Evolutionary conservation across 1,284 basidiomycete species (phyloP).

Genomic region (Microbotryum intermedium): DNA sequence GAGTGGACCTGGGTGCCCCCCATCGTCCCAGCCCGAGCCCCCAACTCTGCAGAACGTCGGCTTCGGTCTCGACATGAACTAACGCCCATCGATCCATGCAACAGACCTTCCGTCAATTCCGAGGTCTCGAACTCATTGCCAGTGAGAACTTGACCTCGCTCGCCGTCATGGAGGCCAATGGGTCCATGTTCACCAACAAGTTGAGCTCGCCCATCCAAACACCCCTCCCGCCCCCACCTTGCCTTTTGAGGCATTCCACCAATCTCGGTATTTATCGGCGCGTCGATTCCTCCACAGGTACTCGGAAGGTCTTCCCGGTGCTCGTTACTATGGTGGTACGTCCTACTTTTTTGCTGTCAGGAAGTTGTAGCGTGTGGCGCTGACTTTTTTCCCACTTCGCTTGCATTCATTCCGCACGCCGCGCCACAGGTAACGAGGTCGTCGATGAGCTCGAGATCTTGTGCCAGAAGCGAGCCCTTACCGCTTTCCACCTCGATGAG

Average conservation of each 20-base stretch:
- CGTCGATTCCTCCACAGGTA: conserved; percentile 24
- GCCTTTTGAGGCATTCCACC: background rate
- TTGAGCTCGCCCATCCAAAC: conserved; percentile 3
- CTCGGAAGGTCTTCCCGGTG: conserved; percentile 54
- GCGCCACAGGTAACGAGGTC: conserved; percentile 46
- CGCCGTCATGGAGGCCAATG: conserved; percentile 96
- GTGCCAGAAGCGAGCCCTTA: conserved; percentile 88
- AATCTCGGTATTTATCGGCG: background rate
- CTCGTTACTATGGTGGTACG: conserved; percentile 84
- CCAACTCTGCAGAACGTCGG: background rate
- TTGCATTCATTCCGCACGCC: background rate
- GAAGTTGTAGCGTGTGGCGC: background rate
- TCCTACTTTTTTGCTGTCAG: background rate
- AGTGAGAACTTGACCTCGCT: conserved; percentile 94
- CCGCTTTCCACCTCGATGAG: conserved; percentile 86
- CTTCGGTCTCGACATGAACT: background rate
- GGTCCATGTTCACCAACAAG: conserved; percentile 71
- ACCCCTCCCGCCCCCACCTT: background rate
- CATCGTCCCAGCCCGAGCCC: background rate
- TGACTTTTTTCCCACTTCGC: background rate
- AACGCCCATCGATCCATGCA: background rate
- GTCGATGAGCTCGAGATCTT: conserved; percentile 94
- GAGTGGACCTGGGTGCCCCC: background rate
- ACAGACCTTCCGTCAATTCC: conserved; percentile 61
- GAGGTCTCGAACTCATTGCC: conserved; percentile 92